A percentile compares a stretch with the other conserved stretches of the same genome.
These are phyloP conservation scores for Trametes cubensis DNA, from an alignment of 768 basidiomycete genomes.

Conservation along the genomic window DNA sequence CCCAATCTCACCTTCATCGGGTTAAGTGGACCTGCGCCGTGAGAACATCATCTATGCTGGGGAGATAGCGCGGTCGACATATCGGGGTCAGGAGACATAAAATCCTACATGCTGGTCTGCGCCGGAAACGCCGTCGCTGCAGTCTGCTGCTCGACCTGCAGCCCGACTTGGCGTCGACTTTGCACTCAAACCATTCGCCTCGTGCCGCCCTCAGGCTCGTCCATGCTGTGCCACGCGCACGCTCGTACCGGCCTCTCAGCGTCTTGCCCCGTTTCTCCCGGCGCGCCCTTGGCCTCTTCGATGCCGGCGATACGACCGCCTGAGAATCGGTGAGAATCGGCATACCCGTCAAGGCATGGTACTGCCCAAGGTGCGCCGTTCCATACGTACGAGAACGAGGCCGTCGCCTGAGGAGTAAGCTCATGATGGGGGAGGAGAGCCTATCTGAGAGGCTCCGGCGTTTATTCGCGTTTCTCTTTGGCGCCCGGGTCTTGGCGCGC, in stretches of 20 bases:
- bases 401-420: neutral
- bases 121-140: neutral
- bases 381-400: no score
- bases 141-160: neutral
- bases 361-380: no score
- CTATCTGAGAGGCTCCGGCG: neutral
- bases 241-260: neutral
- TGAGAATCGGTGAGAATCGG: no score
- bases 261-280: no score
- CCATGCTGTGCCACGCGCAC: neutral
- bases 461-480: neutral
- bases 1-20: slow-evolving; percentile 3
- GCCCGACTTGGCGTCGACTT: neutral
- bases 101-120: neutral
- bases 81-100: neutral
- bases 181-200: neutral
- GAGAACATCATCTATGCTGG: neutral
- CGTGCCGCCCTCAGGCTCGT: slow-evolving; percentile 2
- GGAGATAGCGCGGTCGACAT: slow-evolving; percentile 9
- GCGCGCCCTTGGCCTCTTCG: no score
- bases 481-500: neutral
- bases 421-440: slow-evolving; percentile 8
- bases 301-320: no score
- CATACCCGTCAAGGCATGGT: no score
- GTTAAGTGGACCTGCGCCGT: neutral